Base-by-base conservation (phyloP, 75 land plant genomes). In the Pseudotsuga menziesii region DNA sequence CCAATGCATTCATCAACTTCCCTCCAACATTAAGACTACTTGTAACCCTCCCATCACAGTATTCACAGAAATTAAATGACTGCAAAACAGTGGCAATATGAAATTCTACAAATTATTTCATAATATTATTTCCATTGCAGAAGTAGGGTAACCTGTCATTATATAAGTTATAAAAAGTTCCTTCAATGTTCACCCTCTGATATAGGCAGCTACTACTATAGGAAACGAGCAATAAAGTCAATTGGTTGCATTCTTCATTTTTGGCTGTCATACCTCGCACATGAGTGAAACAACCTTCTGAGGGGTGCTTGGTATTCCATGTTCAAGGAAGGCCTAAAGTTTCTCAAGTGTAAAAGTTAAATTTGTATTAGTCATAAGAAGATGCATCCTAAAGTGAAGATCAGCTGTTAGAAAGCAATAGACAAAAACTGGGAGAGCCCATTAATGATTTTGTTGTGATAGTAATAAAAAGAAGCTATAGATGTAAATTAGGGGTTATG, bases 21-120 rank as follows among this genome's bases (percentile, higher is more conserved):
- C 95, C 95, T 25, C 93, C 91, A 6, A 94, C 97, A 75, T 80
- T 88, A 35, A 92, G 23, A 75, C 84, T 77, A 95, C 97, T 95
- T 94, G 88, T 58, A 78, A 63, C 41, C 56, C 54, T 66, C 75
- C 57, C 35, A 56, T 25, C 35, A 56, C 20, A 74, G 8, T 29
- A 25, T 22, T 48, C n/a, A 44, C 74, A 77, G 52, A 58, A 41
- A 39, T 69, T 19, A 36, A 41, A 77, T 23, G 29, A 61, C 58
- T 26, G 22, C 44, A 22, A 36, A 67, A n/a, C 61, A 70, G 76
- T 61, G 52, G 39, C 17, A 56, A 22, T 20, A 79, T 76, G 19
- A 61, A 62, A 54, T 11, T 29, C 48, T 20, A 41, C 23, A 41
- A 69, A 6, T 20, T 39, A 9, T 8, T 39, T 69, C 23, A 19